These are phyloP conservation scores for Cyberlindnera mrakii DNA, from an alignment of 805 yeast genomes.

Conservation along the genomic window DNA sequence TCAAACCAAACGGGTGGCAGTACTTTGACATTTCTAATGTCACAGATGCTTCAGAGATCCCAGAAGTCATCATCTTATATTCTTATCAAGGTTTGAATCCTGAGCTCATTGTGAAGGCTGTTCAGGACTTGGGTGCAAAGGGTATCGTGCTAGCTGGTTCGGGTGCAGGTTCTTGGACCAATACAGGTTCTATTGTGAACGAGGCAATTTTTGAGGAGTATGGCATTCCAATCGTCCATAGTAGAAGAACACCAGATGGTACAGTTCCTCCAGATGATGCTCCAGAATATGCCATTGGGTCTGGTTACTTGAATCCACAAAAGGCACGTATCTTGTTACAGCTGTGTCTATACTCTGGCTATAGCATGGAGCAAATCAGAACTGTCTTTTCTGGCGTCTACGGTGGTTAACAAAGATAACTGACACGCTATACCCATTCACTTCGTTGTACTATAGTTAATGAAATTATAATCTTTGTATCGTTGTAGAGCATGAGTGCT, in stretches of 20 bases:
- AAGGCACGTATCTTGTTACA: constrained; percentile 55
- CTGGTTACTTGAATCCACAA: constrained; percentile 61
- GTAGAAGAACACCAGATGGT: constrained; percentile 63
- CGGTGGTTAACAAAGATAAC: constrained; percentile 25
- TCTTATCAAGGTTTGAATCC: constrained; percentile 54
- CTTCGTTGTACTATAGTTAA: too few relatives aligned
- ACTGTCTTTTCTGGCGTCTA: constrained; percentile 34
- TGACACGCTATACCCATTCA: not conserved
- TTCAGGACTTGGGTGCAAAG: constrained; percentile 35
- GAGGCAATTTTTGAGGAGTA: constrained; percentile 28
- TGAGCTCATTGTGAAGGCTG: constrained; percentile 38
- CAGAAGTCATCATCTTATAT: constrained; percentile 49
- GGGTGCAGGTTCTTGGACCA: constrained; percentile 56
- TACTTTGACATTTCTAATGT: constrained; percentile 28
- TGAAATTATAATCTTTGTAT: too few relatives aligned
- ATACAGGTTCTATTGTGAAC: constrained; percentile 40
- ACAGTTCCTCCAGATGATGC: constrained; percentile 49
- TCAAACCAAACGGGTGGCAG: constrained; percentile 34
- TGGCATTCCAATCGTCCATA: constrained; percentile 48
- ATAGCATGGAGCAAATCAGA: constrained; percentile 28
- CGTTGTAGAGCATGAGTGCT: too few relatives aligned
- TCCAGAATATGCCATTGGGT: constrained; percentile 39
- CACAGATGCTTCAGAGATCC: constrained; percentile 18
- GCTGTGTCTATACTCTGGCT: constrained; percentile 38
- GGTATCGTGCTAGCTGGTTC: constrained; percentile 62